Evolutionary conservation across 2,329 filamentous ascomycete species (phyloP), one percentile per base, ranked within the genome.

Genomic region (Pseudonectria buxi): DNA sequence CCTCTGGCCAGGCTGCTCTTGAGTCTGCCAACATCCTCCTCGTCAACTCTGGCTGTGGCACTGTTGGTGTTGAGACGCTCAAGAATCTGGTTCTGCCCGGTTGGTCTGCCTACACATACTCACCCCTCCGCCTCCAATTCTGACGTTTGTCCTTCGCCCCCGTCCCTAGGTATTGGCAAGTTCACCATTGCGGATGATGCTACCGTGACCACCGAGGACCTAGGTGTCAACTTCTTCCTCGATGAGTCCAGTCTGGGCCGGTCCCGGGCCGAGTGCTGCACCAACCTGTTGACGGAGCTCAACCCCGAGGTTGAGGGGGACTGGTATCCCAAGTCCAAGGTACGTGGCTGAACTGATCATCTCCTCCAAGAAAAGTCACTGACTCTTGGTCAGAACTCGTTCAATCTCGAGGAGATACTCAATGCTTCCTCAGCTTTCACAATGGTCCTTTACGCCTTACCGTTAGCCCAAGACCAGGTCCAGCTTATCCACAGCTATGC

Each of bases 171-270:
- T 4, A 84, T 96, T 51, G 94, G 92, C 7, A 77, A 79, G 16
- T 98, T 95, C 59, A 94, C 86, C 1, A 94, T 98, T 43, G 82
- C 84, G 34, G 92, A 98, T 53, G 79, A 83, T 6, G 76, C 79
- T 2, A 60, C 73, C 3, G 89, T 98, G n/a, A 70, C 68, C 1
- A 82, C 94, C 48, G 71, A 79, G 28, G 92, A 98, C 53, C 68
- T 98, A 27, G 92, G 94, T 4, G 83, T 95, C 44, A 98, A 98
- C 64, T 98, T 98, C 71, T 98, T 98, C 54, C 70, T 98, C 1
- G 86, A 95, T 42, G 79, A 92, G 50, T 68, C 72, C 32, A 83
- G 79, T 45, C 58, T 94, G 26, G 89, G 88, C 35, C 81, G 80
- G 52, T 79, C 79, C 16, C 79, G 92, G 47, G 86, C 90, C 2